These are phyloP conservation scores for Eimeria falciformis DNA, from an alignment of 169 alveolate genomes.

Conservation along the genomic window DNA sequence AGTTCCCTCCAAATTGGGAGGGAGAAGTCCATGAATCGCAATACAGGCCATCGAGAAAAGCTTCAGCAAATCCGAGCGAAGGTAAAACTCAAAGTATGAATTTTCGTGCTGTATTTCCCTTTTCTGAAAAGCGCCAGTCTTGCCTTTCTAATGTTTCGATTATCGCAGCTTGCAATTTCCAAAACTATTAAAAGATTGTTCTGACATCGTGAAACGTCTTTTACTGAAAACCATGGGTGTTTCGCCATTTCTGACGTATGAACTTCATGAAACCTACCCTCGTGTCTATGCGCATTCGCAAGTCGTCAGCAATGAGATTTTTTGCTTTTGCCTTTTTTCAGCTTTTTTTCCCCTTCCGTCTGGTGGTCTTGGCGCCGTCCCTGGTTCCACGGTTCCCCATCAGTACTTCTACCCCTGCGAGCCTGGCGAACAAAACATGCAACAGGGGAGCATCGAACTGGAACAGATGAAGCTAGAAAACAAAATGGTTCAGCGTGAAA, in stretches of 20 bases:
- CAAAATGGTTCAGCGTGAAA: conserved; percentile 52
- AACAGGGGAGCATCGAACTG: background rate
- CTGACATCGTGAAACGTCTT: too few relatives aligned
- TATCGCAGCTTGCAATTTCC: background rate
- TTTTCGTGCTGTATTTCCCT: too few relatives aligned
- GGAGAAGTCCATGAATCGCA: background rate
- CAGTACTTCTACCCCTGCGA: conserved; percentile 73
- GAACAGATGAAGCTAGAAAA: conserved; percentile 67
- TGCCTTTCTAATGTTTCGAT: background rate
- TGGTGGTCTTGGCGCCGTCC: conserved; percentile 8
- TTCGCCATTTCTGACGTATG: too few relatives aligned
- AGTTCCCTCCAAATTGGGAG: conserved; percentile 25
- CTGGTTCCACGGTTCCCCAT: conserved; percentile 39
- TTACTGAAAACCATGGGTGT: too few relatives aligned
- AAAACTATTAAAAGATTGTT: too few relatives aligned
- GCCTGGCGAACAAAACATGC: background rate
- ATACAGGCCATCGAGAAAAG: background rate
- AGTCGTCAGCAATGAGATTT: too few relatives aligned
- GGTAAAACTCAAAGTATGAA: too few relatives aligned
- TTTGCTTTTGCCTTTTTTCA: background rate
- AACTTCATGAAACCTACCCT: too few relatives aligned
- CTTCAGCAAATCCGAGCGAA: background rate
- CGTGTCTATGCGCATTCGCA: too few relatives aligned
- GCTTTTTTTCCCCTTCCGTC: conserved; percentile 65
- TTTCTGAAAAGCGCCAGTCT: background rate